A percentile compares a stretch with the other conserved stretches of the same genome.
These are phyloP conservation scores for Magnaporthiopsis rhizophila DNA, from an alignment of 2,329 filamentous ascomycete species.

Conservation along the genomic window DNA sequence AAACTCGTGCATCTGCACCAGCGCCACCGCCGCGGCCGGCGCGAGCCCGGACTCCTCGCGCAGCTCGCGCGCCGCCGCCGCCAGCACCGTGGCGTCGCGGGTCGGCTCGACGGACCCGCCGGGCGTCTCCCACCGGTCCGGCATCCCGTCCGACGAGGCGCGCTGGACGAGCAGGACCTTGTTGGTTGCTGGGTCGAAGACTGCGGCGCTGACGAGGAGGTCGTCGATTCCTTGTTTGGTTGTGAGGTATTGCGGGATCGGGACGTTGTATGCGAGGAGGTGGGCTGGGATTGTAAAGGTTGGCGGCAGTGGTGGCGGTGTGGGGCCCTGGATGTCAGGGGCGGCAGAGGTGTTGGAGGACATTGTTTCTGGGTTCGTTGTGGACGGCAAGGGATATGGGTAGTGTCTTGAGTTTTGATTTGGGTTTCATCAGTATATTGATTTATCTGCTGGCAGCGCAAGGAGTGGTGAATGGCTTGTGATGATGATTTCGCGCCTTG, in stretches of 20 bases:
- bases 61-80: constrained; percentile 38
- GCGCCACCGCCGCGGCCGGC: constrained; percentile 20
- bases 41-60: constrained; percentile 37
- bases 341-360: too few species aligned
- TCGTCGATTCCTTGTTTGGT: not conserved
- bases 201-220: constrained; percentile 20
- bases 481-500: too few species aligned
- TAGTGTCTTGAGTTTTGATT: too few species aligned
- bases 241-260: not conserved
- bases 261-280: not conserved
- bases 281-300: not conserved
- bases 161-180: constrained; percentile 39
- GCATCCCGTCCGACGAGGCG: constrained; percentile 34
- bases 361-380: too few species aligned
- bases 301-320: too few species aligned
- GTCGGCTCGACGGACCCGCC: constrained; percentile 36
- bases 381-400: too few species aligned
- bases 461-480: too few species aligned
- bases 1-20: constrained; percentile 20
- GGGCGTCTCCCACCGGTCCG: constrained; percentile 39
- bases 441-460: too few species aligned
- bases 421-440: too few species aligned
- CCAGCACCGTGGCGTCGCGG: constrained; percentile 31
- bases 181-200: constrained; percentile 22
- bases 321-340: too few species aligned